Evolutionary conservation across 2,329 filamentous ascomycete genomes (phyloP), one percentile per base, ranked within the genome.

Genomic region (Byssothecium circinans): DNA sequence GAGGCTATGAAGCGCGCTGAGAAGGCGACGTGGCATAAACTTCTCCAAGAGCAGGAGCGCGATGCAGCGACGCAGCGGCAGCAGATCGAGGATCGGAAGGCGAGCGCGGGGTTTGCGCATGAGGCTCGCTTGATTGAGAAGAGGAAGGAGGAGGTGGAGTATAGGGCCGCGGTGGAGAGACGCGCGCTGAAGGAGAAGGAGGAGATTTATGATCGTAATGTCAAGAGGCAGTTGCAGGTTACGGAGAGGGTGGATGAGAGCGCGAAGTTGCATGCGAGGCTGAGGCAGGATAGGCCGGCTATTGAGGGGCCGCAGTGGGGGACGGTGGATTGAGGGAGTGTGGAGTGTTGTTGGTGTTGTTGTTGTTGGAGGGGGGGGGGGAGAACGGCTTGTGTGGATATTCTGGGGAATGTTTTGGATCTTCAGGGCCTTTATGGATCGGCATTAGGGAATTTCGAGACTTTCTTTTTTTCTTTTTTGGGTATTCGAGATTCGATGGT

Each of bases 141-240:
- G 42, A 38, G 65, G 19, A 58, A 62, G 44, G 42, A 32, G 3
- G 64, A 68, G 45, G 20, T 64, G 12, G 66, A 69, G 39, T 58
- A 68, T 44, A 47, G 61, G 12, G 56, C 54, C 0, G 51, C 40
- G 2, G 51, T 64, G 18, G 67, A 69, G 52, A 53, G 57, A 33
- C 49, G 53, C 23, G 52, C 60, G 52, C 27, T 70, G 10, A 58
- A 58, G 54, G 65, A 68, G 38, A 70, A 68, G 49, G 66, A 70
- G 37, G 57, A 68, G 30, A 32, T 65, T 46, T 68, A 61, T 50
- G 60, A 68, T 39, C 49, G 60, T 48, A 69, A 70, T 54, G 58
- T 65, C 2, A 56, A 54, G 45, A 61, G 64, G 47, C 66, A 69
- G 53, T 60, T 60, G 52, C 52, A 57, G 46, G 36, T 68, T 10